Evolutionary conservation across 495 filamentous ascomycete species (phyloP).

Genomic region (Aspergillus kassunensis): DNA sequence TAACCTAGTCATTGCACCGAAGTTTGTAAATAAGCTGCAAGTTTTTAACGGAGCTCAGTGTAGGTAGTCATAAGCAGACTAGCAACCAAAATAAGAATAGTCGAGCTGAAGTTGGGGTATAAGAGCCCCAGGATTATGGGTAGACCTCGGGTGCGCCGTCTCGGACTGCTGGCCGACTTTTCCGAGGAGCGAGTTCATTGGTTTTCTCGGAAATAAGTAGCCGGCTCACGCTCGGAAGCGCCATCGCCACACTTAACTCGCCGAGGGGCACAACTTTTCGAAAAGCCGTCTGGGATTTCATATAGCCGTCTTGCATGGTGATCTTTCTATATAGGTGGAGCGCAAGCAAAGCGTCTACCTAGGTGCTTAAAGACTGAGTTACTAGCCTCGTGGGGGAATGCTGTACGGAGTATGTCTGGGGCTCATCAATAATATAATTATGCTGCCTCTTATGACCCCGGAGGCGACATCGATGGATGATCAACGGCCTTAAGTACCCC

Average conservation of each 20-base stretch:
- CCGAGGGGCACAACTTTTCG: not conserved
- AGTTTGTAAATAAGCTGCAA: not conserved
- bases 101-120: not conserved
- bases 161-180: slow-evolving; percentile 12
- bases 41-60: not conserved
- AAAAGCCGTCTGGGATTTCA: not conserved
- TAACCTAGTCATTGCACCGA: slow-evolving; percentile 12
- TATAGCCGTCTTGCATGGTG: not conserved
- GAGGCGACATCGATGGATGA: no score
- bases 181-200: slow-evolving; percentile 18
- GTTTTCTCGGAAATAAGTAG: slow-evolving; percentile 16
- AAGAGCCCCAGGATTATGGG: not conserved
- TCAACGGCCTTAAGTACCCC: no score
- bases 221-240: not conserved
- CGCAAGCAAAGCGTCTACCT: no score
- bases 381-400: no score
- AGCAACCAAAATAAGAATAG: not conserved
- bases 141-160: slow-evolving; percentile 15
- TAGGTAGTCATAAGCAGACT: not conserved
- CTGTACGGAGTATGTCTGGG: no score
- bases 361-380: no score
- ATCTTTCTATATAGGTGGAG: no score
- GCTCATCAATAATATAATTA: no score
- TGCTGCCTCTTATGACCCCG: no score
- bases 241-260: not conserved